Conservation (phyloP, 2,329 filamentous ascomycete genomes). For the Clathrospora elynae region DNA sequence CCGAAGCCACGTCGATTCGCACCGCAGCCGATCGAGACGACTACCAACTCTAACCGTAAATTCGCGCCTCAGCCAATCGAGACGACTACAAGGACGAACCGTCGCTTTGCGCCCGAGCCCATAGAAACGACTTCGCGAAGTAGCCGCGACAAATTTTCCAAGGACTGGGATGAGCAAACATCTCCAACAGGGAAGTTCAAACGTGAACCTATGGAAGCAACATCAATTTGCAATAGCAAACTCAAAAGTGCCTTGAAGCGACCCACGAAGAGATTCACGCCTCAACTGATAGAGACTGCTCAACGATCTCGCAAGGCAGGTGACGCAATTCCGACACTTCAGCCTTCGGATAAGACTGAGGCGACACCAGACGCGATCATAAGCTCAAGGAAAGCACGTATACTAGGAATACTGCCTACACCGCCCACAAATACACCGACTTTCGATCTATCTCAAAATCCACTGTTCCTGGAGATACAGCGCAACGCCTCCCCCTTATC, state of each 20-base stretch:
- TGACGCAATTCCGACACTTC: slow-evolving; percentile 66
- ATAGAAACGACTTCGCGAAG: slow-evolving; percentile 39
- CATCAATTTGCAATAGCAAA: slow-evolving; percentile 27
- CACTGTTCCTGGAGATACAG: slow-evolving; percentile 45
- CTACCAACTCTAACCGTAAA: slow-evolving; percentile 48
- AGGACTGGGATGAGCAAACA: slow-evolving; percentile 34
- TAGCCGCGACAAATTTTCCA: slow-evolving; percentile 36
- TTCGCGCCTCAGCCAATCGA: slow-evolving; percentile 75
- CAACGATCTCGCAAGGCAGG: slow-evolving; percentile 71
- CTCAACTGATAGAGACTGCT: slow-evolving; percentile 81
- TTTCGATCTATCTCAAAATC: slow-evolving; percentile 38
- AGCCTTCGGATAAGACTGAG: slow-evolving; percentile 72
- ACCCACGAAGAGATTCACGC: slow-evolving; percentile 65
- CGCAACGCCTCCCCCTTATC: slow-evolving; percentile 41
- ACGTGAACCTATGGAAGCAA: slow-evolving; percentile 37
- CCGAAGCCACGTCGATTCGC: slow-evolving; percentile 56
- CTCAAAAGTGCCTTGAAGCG: slow-evolving; percentile 34
- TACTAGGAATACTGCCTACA: slow-evolving; percentile 58
- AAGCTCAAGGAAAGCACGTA: slow-evolving; percentile 32
- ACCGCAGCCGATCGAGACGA: slow-evolving; percentile 49
- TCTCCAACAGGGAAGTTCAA: slow-evolving; percentile 34
- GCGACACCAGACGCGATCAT: slow-evolving; percentile 59
- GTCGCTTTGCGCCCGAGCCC: slow-evolving; percentile 52
- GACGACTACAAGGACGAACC: slow-evolving; percentile 62
- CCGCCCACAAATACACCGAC: slow-evolving; percentile 48